These are phyloP conservation scores for Actinomortierella ambigua DNA, from an alignment of 371 early-diverging fungal species.

Conservation along the genomic window DNA sequence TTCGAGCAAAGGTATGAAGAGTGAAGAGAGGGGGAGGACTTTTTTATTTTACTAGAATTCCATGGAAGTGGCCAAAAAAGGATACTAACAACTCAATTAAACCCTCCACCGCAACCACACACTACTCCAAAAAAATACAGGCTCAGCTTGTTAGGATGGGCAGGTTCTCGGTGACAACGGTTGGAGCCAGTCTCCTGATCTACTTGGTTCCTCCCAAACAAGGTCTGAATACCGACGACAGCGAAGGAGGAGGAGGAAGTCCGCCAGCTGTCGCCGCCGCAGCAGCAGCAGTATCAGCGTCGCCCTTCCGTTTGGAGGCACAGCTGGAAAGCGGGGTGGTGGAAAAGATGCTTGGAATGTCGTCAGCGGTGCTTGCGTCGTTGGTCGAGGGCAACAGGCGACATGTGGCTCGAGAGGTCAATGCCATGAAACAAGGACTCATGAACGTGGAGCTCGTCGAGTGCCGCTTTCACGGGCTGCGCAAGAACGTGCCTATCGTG, in stretches of 20 bases:
- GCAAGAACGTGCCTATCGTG: conserved; percentile 21
- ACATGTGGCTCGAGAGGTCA: conserved; percentile 8
- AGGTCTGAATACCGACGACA: not conserved
- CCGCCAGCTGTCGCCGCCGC: not conserved
- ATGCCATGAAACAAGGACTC: conserved; percentile 9
- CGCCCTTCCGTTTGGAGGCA: conserved; percentile 8
- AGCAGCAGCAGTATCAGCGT: not conserved
- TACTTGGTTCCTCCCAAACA: conserved; percentile 10
- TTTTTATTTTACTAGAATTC: not conserved
- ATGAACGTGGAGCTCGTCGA: conserved; percentile 25
- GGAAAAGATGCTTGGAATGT: conserved; percentile 8
- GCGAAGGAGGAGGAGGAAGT: not conserved
- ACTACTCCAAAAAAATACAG: conserved; percentile 11
- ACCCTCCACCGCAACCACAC: too few species aligned
- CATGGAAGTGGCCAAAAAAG: not conserved
- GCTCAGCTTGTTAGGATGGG: conserved; percentile 33
- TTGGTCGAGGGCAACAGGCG: not conserved
- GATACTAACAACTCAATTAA: too few species aligned
- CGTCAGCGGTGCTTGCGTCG: not conserved
- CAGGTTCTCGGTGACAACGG: conserved; percentile 34
- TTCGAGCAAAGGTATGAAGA: conserved; percentile 22
- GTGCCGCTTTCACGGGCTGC: conserved; percentile 22
- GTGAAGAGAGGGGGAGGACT: not conserved
- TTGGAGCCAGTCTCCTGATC: conserved; percentile 27
- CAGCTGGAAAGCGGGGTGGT: conserved; percentile 24